These are phyloP conservation scores for Pigoraptor vietnamica DNA, from an alignment of 78 protist species.

Conservation along the genomic window DNA sequence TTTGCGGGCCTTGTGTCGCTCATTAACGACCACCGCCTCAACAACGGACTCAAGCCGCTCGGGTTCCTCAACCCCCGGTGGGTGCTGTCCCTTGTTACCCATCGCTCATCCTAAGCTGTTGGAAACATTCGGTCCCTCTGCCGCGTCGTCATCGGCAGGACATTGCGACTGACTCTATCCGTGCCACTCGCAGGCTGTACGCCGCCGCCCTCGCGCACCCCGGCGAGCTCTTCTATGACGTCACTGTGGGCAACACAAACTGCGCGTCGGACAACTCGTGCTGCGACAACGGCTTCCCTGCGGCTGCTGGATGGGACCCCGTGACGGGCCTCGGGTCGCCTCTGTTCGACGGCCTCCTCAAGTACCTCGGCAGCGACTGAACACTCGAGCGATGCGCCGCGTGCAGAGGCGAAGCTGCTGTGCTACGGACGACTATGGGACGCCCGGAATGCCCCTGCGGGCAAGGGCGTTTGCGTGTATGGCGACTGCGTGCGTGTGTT, in stretches of 20 bases:
- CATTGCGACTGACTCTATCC: too few species aligned
- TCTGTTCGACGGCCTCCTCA: background rate
- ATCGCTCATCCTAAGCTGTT: too few species aligned
- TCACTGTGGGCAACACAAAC: conserved; percentile 31
- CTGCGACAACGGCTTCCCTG: conserved; percentile 7
- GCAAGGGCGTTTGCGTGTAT: too few species aligned
- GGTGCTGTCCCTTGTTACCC: background rate
- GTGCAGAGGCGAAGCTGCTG: too few species aligned
- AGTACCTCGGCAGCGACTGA: background rate
- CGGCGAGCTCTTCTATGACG: conserved; percentile 12
- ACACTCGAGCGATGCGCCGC: too few species aligned
- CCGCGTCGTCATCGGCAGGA: too few species aligned
- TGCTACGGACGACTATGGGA: too few species aligned
- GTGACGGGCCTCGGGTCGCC: conserved; percentile 43
- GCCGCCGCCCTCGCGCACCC: background rate
- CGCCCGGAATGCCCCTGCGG: too few species aligned
- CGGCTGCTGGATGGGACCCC: conserved; percentile 34
- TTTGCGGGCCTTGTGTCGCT: conserved; percentile 2
- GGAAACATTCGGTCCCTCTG: too few species aligned
- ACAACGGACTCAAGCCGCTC: conserved; percentile 12
- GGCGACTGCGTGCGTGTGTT: too few species aligned
- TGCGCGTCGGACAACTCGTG: background rate
- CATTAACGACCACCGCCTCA: conserved; percentile 12
- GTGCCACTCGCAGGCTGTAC: background rate
- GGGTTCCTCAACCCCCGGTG: conserved; percentile 26